Percentiles rank a stretch among this genome's conserved stretches.
Conservation (phyloP, 1,284 basidiomycete species). For the Salmacisia buchloeana region DNA sequence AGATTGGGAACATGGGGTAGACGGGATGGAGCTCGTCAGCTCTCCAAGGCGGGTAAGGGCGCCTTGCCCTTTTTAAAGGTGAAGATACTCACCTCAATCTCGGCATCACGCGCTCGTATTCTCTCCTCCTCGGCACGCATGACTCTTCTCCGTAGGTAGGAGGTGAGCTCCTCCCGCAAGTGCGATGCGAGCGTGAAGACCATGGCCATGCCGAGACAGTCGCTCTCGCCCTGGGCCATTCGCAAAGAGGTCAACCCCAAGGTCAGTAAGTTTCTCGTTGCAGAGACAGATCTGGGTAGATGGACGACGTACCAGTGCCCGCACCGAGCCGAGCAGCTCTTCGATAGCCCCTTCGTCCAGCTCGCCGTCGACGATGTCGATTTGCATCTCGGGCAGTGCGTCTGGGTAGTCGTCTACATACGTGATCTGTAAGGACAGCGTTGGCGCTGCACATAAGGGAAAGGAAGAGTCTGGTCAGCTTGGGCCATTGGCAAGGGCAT, state of each 20-base stretch:
- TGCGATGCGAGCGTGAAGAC: constrained; percentile 88
- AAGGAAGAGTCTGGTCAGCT: constrained; percentile 26
- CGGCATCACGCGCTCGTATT: constrained; percentile 63
- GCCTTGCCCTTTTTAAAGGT: too few species aligned
- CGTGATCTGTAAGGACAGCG: constrained; percentile 59
- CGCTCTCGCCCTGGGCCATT: constrained; percentile 56
- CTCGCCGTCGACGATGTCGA: constrained; percentile 67
- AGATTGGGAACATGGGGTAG: constrained; percentile 9
- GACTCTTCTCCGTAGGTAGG: constrained; percentile 46
- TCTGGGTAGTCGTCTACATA: constrained; percentile 71
- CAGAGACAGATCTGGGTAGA: neutral
- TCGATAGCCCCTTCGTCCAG: constrained; percentile 54
- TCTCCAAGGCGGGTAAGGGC: too few species aligned
- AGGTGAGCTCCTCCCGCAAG: constrained; percentile 70
- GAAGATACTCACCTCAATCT: constrained; percentile 62
- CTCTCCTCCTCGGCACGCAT: constrained; percentile 60
- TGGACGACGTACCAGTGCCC: constrained; percentile 59
- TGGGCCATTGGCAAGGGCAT: constrained; percentile 10
- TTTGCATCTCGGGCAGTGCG: constrained; percentile 66
- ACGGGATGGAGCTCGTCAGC: too few species aligned
- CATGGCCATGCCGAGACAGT: constrained; percentile 94
- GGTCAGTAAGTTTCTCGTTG: neutral
- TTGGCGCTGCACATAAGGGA: neutral
- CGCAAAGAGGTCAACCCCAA: constrained; percentile 60
- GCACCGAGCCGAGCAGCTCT: constrained; percentile 64